These are phyloP conservation scores for Pythium volutum DNA, from an alignment of 352 stramenopile species.

Conservation along the genomic window DNA sequence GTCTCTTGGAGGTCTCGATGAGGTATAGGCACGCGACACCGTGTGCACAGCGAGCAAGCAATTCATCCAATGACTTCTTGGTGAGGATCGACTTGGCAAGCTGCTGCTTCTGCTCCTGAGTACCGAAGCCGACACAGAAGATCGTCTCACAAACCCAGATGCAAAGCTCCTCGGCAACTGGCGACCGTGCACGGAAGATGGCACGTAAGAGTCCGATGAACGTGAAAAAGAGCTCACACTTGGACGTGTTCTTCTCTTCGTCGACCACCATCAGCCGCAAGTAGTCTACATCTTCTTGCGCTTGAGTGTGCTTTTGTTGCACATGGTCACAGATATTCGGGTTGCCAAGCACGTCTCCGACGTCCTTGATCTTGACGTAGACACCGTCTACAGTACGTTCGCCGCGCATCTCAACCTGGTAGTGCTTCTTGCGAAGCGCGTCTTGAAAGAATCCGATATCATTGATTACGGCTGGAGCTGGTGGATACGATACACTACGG, in stretches of 20 bases:
- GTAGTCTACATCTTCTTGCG: background rate
- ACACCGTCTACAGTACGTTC: background rate
- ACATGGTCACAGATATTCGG: background rate
- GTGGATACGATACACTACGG: background rate
- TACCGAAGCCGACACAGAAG: slow-evolving; percentile 5
- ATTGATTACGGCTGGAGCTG: background rate
- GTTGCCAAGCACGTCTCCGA: background rate
- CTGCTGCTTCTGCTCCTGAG: background rate
- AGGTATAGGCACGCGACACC: background rate
- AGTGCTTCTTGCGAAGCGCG: background rate
- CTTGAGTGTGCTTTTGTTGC: background rate
- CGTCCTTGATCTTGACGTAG: slow-evolving; percentile 10
- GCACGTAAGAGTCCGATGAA: slow-evolving; percentile 2
- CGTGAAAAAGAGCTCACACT: slow-evolving; percentile 1
- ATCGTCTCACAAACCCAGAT: slow-evolving; percentile 1
- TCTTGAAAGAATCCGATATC: slow-evolving; percentile 7
- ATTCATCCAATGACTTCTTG: background rate
- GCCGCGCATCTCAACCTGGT: slow-evolving; percentile 9
- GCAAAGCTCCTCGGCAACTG: background rate
- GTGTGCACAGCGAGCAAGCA: background rate
- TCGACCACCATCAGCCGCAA: background rate
- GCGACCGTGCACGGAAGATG: background rate
- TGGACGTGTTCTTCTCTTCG: too few relatives aligned
- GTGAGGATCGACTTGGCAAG: background rate
- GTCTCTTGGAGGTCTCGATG: slow-evolving; percentile 1